phyloP scores from a whole-genome alignment of 169 alveolate genomes.

The Babesia sp. region DNA sequence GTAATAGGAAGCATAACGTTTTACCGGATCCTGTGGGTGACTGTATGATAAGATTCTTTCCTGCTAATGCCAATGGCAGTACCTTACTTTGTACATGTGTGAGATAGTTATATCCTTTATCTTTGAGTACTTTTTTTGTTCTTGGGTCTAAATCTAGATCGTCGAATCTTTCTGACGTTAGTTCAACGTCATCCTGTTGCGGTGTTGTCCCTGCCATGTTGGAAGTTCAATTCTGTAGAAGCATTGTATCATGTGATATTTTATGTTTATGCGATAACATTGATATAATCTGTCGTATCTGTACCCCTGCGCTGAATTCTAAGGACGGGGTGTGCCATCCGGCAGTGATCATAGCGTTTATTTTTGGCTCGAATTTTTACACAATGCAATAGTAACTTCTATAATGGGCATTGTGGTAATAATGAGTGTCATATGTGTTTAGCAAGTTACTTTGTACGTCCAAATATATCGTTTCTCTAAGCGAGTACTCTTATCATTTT shows the following conservation, averaged over 20 bases:
- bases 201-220: not conserved
- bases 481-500: no score
- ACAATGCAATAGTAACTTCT: no score
- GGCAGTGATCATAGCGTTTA: no score
- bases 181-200: slow-evolving; percentile 55
- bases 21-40: slow-evolving; percentile 93
- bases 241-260: not conserved
- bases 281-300: no score
- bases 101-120: slow-evolving; percentile 76
- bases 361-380: no score
- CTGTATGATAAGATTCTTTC: slow-evolving; percentile 83
- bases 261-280: not conserved
- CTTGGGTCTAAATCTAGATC: slow-evolving; percentile 51
- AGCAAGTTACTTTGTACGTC: no score
- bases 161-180: slow-evolving; percentile 56
- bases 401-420: no score
- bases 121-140: slow-evolving; percentile 75
- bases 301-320: no score
- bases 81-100: slow-evolving; percentile 86
- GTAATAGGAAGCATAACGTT: slow-evolving; percentile 88
- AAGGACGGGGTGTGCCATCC: no score
- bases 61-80: slow-evolving; percentile 88
- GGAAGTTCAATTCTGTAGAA: not conserved
- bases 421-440: no score
- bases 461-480: no score